Percentiles rank a stretch among this genome's conserved stretches.
phyloP scores from a whole-genome alignment of 2,329 filamentous ascomycete species.

The Colletotrichum sp. region DNA sequence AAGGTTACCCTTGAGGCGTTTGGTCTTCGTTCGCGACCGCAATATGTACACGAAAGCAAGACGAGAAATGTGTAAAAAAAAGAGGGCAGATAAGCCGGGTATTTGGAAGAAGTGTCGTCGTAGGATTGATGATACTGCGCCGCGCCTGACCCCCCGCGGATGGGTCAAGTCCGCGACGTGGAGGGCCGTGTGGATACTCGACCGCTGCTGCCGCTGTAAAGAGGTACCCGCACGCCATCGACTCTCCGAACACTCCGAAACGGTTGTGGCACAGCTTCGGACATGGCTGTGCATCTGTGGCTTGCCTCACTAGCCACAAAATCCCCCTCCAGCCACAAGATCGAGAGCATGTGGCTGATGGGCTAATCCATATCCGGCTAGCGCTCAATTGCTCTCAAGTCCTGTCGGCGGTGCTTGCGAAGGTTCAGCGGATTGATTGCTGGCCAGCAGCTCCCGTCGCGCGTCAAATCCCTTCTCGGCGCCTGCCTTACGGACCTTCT shows the following conservation, averaged over 20 bases:
- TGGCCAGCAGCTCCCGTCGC: background rate
- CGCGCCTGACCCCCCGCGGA: background rate
- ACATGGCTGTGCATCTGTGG: background rate
- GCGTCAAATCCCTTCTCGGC: constrained; percentile 19
- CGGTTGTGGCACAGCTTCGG: background rate
- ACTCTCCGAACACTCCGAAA: background rate
- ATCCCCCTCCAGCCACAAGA: background rate
- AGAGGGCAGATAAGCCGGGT: background rate
- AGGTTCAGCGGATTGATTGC: constrained; percentile 11
- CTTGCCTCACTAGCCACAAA: background rate
- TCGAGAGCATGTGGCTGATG: background rate
- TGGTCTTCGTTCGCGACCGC: background rate
- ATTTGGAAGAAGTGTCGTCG: background rate
- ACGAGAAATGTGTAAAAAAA: background rate
- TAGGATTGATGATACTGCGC: background rate
- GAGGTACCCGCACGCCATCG: background rate
- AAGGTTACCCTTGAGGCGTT: background rate
- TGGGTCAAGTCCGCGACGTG: background rate
- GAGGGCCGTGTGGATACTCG: background rate
- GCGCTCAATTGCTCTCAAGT: background rate
- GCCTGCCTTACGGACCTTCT: background rate
- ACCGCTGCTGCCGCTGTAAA: background rate
- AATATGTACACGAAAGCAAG: background rate
- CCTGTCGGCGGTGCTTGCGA: background rate
- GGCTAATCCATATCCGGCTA: background rate